Evolutionary conservation across 164 flowering plant genomes (phyloP).

Genomic region (Nelumbo lutea): DNA sequence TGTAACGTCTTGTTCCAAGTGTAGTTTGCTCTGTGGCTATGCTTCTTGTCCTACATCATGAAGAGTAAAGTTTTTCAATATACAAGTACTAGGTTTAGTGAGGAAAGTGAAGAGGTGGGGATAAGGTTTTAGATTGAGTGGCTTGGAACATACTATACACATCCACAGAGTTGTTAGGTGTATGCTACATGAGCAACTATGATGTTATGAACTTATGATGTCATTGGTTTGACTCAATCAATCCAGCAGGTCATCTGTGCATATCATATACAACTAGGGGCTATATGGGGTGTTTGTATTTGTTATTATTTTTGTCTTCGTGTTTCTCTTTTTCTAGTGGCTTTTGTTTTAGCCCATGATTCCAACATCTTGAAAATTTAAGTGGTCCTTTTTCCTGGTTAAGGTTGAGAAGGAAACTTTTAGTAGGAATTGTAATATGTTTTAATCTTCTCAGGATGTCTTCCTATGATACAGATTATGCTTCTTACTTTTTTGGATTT

Average conservation of each 20-base stretch:
- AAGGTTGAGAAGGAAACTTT: background rate
- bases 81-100: too few relatives aligned
- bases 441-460: background rate
- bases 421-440: background rate
- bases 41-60: background rate
- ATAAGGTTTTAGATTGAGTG: too few relatives aligned
- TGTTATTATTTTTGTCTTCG: background rate
- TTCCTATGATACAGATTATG: background rate
- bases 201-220: too few relatives aligned
- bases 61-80: too few relatives aligned
- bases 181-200: background rate
- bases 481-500: conserved; percentile 13
- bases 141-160: too few relatives aligned
- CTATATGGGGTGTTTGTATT: too few relatives aligned
- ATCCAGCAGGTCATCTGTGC: background rate
- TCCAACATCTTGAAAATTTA: background rate
- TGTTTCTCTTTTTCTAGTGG: background rate
- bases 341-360: background rate
- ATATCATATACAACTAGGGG: too few relatives aligned
- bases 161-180: too few relatives aligned
- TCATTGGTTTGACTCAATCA: background rate
- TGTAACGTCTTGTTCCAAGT: background rate
- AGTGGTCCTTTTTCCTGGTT: conserved; percentile 1
- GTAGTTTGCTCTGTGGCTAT: background rate
- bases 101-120: too few relatives aligned